Conservation (phyloP, 345 rosid genomes). For the Fremontodendron californicum region DNA sequence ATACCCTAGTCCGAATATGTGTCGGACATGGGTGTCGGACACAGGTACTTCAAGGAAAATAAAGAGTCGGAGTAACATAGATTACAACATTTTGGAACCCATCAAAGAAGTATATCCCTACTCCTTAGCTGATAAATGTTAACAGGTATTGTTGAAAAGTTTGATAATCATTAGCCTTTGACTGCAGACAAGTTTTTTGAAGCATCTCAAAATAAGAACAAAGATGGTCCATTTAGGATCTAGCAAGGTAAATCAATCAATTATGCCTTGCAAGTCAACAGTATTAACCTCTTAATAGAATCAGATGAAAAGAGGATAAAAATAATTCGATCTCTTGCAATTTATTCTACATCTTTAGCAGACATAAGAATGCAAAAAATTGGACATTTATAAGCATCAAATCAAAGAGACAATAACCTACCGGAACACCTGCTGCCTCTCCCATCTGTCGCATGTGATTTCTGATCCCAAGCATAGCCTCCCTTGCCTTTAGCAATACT, state of each 20-base stretch:
- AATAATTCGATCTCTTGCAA: neutral
- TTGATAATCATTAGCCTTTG: neutral
- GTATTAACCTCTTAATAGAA: neutral
- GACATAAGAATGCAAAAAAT: neutral
- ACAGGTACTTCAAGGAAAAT: no score
- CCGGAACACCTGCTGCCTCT: conserved; percentile 82
- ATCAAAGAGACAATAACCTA: conserved; percentile 25
- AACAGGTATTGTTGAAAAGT: neutral
- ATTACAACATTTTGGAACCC: neutral
- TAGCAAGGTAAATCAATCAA: neutral
- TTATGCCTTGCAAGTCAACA: neutral
- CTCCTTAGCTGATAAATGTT: neutral
- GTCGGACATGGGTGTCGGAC: no score
- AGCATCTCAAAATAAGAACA: neutral
- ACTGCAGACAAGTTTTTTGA: neutral
- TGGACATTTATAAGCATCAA: neutral
- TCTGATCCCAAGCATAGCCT: conserved; percentile 74
- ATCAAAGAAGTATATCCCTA: neutral
- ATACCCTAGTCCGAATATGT: no score
- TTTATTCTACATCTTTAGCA: neutral
- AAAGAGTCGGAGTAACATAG: no score
- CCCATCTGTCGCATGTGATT: conserved; percentile 78
- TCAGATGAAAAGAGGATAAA: neutral
- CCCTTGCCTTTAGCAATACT: conserved; percentile 67
- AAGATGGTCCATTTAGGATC: neutral